Evolutionary conservation across 2,329 filamentous ascomycete genomes (phyloP), one percentile per base, ranked within the genome.

Genomic region (Ophiosphaerella narmari): DNA sequence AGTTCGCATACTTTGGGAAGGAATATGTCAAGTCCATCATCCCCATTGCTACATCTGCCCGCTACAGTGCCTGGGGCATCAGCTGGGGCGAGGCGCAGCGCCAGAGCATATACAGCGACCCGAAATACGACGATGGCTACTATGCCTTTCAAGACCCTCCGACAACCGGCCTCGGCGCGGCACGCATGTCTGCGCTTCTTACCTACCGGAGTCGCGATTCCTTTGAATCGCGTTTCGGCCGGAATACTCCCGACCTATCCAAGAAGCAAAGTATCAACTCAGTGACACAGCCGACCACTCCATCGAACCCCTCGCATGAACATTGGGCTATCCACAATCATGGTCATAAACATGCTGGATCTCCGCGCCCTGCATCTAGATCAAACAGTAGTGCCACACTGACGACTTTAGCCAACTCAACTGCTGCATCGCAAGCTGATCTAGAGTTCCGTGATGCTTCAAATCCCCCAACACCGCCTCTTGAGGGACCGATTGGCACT

Each of bases 81-180:
- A 92, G 88, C 74, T 95, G 90, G 90, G 90, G 89, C 36, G 90
- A 94, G 71, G 90, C 90, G 3, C 90, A 95, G 72, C 82, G 90
- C 43, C 90, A 94, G 75, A 92, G 89, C 80, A 97, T 99, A 71
- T 99, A 97, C 76, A 92, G 91, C 34, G 94, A 99, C 71, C 94
- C 94, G 29, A 97, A 97, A 77, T 99, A 99, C 73, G 91, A 97
- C 55, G 92, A 97, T 67, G 94, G 94, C 38, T 97, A 97, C 76
- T 99, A 97, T 71, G 67, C 85, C 1, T 95, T 94, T 65, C 82
- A 89, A 29, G 91, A 97, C 62, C 92, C 92, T 31, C 94, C 94
- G 0, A 80, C 86, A 0, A 88, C 91, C 1, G 94, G 94, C 0
- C 83, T 99, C 2, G 91, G 92, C 11, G 94, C 94, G 7, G 94